Base-by-base conservation (phyloP, 495 filamentous ascomycete species). In the Neurospora sp. region DNA sequence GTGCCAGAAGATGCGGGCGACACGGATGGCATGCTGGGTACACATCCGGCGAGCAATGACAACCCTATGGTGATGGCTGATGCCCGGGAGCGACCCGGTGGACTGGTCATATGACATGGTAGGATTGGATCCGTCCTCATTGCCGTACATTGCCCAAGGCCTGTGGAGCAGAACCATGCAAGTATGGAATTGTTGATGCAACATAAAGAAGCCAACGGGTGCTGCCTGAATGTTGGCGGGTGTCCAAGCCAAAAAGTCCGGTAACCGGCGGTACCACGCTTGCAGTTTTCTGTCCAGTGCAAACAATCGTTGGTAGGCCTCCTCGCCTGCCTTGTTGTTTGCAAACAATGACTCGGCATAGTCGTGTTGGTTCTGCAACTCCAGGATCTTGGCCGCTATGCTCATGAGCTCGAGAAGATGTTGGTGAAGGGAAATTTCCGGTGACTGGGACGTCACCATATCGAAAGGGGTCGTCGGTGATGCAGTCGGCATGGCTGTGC, bases 161-260 rank as follows among this genome's bases (percentile, higher is more conserved):
- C 86, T 77, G 72, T 87, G 85, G 9, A 88, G 81, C 1, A 87
- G 77, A 38, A 87, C 86, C 68, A 85, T 79, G 72, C 79, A 82
- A 20, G 81, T 79, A 70, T 88, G 83, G 72, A 87, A 88, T 74
- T 87, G 85, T 74, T 86, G 82, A 73, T 87, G 86, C 0, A 87
- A 79, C 7, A 87, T 75, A 74, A 87, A 88, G 76, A 84, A 87
- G 18, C 85, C 83, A 70, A 82, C 78, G 1, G 84, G 86, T 0
- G 86, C 86, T 2, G 80, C 76, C 69, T 84, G 81, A 73, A 84
- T 84, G 75, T 87, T 88, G 37, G 76, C 76, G 4, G 83, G 83
- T 41, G 79, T 84, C 85, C 85, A 88, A 6, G 79, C 74, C 41
- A 88, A 73, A 42, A 81, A 76, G 16, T 81, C 82, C 42, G 86